Base-by-base conservation (phyloP, 345 rosid species). In the Boechera retrofracta region DNA sequence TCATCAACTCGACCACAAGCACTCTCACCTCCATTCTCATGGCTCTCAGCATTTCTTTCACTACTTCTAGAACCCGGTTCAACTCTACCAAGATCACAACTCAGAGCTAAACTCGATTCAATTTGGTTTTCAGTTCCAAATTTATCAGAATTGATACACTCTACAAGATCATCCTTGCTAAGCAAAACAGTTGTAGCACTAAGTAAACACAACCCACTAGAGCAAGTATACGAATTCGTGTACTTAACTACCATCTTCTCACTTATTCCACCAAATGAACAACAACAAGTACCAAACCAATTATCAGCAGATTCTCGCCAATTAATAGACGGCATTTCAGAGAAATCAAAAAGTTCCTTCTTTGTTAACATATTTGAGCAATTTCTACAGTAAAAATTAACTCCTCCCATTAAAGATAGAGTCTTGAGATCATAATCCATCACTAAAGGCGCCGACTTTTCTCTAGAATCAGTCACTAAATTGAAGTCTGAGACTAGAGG, bases 261-360 rank as follows among this genome's bases (percentile, higher is more conserved):
- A 80, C 98, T 89, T 49, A 83, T 72, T 15, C 87, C 94, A 10
- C 97, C 99, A 83, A 92, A 95, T 4, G 99, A 91, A 82, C 98
- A 92, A 74, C 97, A 95, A 67, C 97, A 92, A 70, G 33, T 82
- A 74, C 94, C 99, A 86, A 95, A 95, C 99, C 99, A 92, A 77
- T 91, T 95, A 86, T 95, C 99, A 64, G 97, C 98, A 10, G 79
- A 82, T 80, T 95, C 99, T 76, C 85, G 81, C 98, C 97, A 95
- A 71, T 92, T 84, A 73, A 78, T 81, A 10, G 97, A 91, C 15
- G 99, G 99, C 94, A 89, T 86, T 81, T 91, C 98, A 35, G 80
- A 81, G 71, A 92, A 95, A 26, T 85, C 59, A 45, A 86, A 87
- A 81, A 92, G 72, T 31, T 83, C 83, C 57, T 15, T 81, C 71